phyloP scores from a whole-genome alignment of 176 grass and related monocot genomes.

The Triticum monococcum region DNA sequence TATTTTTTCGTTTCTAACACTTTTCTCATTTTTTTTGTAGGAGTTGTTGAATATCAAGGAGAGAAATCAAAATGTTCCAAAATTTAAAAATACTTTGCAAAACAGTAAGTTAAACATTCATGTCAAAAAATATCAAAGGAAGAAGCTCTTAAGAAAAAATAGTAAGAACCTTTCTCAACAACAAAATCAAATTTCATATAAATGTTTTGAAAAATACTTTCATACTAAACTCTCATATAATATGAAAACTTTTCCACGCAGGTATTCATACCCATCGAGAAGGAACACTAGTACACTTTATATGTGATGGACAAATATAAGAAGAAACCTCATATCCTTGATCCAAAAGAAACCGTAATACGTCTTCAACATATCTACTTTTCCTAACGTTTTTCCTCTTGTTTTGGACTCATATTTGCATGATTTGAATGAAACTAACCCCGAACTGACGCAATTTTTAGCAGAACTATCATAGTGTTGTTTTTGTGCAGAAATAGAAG shows the following conservation, averaged over 20 bases:
- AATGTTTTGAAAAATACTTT: not conserved
- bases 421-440: too few species aligned
- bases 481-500: too few species aligned
- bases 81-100: not conserved
- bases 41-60: not conserved
- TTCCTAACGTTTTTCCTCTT: too few species aligned
- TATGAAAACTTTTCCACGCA: not conserved
- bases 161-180: not conserved
- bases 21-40: not conserved
- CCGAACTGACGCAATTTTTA: too few species aligned
- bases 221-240: too few species aligned
- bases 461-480: too few species aligned
- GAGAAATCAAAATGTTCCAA: not conserved
- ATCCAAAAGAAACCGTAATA: not conserved
- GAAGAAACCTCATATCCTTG: not conserved
- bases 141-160: not conserved
- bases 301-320: not conserved
- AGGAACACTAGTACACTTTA: not conserved
- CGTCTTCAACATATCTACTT: too few species aligned
- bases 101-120: not conserved
- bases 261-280: not conserved
- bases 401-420: too few species aligned
- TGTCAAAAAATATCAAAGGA: not conserved
- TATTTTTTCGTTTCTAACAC: not conserved
- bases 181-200: not conserved